Base-by-base conservation (phyloP, 2,329 filamentous ascomycete species). In the Xylariaceae sp. region DNA sequence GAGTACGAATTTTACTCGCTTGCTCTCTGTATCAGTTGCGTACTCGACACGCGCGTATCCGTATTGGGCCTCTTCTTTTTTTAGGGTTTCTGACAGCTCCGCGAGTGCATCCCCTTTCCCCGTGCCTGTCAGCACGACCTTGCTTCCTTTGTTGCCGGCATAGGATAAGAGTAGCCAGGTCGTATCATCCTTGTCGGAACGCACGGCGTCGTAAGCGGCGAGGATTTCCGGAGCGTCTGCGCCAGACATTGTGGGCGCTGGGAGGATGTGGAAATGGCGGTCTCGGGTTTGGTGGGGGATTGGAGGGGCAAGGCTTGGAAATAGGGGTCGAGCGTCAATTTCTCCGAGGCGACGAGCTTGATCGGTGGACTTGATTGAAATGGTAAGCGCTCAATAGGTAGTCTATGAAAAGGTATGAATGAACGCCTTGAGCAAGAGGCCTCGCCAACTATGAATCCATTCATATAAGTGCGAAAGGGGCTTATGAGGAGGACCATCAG, bases 101-200 rank as follows among this genome's bases (percentile, higher is more conserved):
- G 69, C 53, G 12, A 88, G 73, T 12, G 83, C 84, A n/a, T 7
- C 22, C 47, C 85, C 85, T 2, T 69, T 75, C 49, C 85, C 86
- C 28, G 82, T 86, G 52, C 70, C 70, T 45, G 75, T 73, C 41
- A 88, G 78, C 42, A 64, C 66, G 40, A 88, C 71, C 64, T 76
- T 75, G 72, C 83, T 80, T 55, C 82, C 82, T 31, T 73, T 74
- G 19, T 77, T 71, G 2, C 73, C 70, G 11, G 78, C 75, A 71
- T 86, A 81, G 59, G 82, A 84, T 60, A 88, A 75, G 51, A 88
- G 76, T 18, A 88, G 77, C 84, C 84, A 88, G 71, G 84, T 87
- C 56, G 77, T 81, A 51, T 74, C 70, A 55, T 85, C 78, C 68
- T 85, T 86, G 76, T 88, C 84, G 60, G 76, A 81, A 55, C 84